A percentile compares a stretch with the other conserved stretches of the same genome.
Conservation (phyloP, 345 rosid genomes). For the Aethionema arabicum region DNA sequence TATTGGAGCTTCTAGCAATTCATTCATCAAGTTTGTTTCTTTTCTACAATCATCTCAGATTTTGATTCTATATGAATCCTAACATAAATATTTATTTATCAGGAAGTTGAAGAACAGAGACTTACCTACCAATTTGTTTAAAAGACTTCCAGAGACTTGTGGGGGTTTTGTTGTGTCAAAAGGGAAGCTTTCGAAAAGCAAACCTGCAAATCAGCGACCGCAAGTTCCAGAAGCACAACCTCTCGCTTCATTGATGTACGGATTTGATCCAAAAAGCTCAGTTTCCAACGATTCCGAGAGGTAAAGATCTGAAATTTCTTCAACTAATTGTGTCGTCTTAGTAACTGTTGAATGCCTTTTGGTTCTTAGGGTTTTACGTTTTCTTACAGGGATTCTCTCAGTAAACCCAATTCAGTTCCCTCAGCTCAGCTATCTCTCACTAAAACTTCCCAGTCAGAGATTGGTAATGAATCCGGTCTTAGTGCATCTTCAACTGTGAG, state of each 20-base stretch:
- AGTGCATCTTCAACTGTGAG: slow-evolving; percentile 23
- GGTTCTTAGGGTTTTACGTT: background rate
- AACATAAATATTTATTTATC: slow-evolving; percentile 22
- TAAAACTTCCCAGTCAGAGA: slow-evolving; percentile 37
- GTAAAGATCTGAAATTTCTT: slow-evolving; percentile 19
- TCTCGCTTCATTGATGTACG: slow-evolving; percentile 33
- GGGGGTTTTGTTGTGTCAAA: slow-evolving; percentile 54
- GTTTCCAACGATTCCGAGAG: slow-evolving; percentile 19
- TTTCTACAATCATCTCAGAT: slow-evolving; percentile 24
- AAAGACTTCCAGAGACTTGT: slow-evolving; percentile 55
- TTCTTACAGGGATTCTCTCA: slow-evolving; percentile 15
- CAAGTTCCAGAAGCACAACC: slow-evolving; percentile 1
- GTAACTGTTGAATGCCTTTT: background rate
- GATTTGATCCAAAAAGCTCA: slow-evolving; percentile 7
- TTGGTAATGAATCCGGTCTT: slow-evolving; percentile 32
- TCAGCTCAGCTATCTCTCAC: slow-evolving; percentile 23
- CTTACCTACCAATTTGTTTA: slow-evolving; percentile 46
- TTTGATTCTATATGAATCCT: slow-evolving; percentile 4
- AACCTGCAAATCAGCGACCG: slow-evolving; percentile 37
- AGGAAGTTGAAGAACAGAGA: slow-evolving; percentile 59
- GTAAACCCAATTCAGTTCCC: slow-evolving; percentile 15
- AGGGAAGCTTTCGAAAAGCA: slow-evolving; percentile 51
- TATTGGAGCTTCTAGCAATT: slow-evolving; percentile 55
- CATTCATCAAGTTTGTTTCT: slow-evolving; percentile 38
- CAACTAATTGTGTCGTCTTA: background rate